Evolutionary conservation across 805 yeast species (phyloP), one percentile per base, ranked within the genome.

Genomic region (Sungouiozyma intestinalis): DNA sequence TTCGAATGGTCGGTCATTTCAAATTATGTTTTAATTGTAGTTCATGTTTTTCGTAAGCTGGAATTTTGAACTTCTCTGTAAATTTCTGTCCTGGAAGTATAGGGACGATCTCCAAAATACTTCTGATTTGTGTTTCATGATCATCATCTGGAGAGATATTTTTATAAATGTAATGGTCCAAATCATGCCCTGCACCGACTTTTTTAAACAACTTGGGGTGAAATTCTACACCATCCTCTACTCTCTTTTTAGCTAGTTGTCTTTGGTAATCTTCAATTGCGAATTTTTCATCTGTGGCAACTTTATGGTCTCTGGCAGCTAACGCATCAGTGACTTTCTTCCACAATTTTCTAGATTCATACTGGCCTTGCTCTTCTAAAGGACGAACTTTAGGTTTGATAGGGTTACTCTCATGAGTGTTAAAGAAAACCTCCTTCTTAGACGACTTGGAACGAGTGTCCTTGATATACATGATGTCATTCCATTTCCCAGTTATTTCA

Each of bases 401-500:
- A 1, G 79, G 77, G 1, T 49, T 52, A 2, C 85, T 71, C 20
- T 66, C 66, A n/a, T 52, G 52, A 3, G 92, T 78, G 53, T 83
- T 84, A 48, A 81, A 76, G 27, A 82, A 71, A 4, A 70, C 67
- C 4, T 66, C 57, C 45, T 73, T 72, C 43, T 73, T 65, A 27
- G 73, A 66, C 19, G 47, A 43, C 3, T 70, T 69, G 8, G 40
- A 27, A 40, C 60, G 58, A 38, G 71, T 48, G 48, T 77, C 69
- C 55, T 76, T 81, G 39, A 87, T 74, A 43, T 78, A 72, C 74
- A 92, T 79, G 1, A 77, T 67, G 47, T 81, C 95, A 63, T 87
- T 86, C 98, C 98, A 92, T 63, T 92, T 90, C 13, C 98, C 98
- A 9, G 81, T 53, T 33, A 90, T 69, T 50, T 77, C 83, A 56